Percentiles rank a stretch among this genome's conserved stretches.
phyloP scores from a whole-genome alignment of 306 rosid species.

The Medicago arabica region DNA sequence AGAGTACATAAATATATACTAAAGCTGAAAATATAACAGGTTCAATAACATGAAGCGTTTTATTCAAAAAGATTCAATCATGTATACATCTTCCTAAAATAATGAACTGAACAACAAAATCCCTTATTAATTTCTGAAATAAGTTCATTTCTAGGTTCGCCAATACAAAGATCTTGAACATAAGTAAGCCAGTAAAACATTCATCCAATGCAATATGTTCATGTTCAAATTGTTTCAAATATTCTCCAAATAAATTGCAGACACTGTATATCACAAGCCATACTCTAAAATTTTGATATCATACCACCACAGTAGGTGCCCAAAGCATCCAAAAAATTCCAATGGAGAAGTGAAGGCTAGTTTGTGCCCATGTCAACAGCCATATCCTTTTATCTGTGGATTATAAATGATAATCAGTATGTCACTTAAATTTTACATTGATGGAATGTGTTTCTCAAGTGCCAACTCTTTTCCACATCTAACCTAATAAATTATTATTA shows the following conservation, averaged over 20 bases:
- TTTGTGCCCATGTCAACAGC: constrained; percentile 91
- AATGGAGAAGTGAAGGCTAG: constrained; percentile 85
- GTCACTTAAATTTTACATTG: constrained; percentile 31
- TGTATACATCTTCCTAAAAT: constrained; percentile 8
- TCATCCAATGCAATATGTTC: constrained; percentile 20
- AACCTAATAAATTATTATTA: constrained; percentile 14
- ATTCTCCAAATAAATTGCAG: constrained; percentile 5
- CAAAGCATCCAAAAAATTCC: constrained; percentile 87
- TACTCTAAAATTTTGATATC: constrained; percentile 36
- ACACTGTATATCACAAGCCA: constrained; percentile 24
- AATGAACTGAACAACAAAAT: constrained; percentile 29
- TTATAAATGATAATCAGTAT: constrained; percentile 42
- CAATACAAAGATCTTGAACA: constrained; percentile 34
- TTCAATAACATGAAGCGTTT: constrained; percentile 32
- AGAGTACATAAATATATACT: neutral
- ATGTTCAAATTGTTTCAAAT: constrained; percentile 12
- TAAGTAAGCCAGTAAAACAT: constrained; percentile 16
- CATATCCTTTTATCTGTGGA: constrained; percentile 94
- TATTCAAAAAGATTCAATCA: constrained; percentile 1
- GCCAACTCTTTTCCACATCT: constrained; percentile 25
- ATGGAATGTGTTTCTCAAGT: constrained; percentile 23
- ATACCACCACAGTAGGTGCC: constrained; percentile 99
- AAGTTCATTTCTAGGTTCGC: constrained; percentile 31
- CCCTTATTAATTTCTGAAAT: constrained; percentile 14
- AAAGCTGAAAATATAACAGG: constrained; percentile 22